Percentiles rank a stretch among this genome's conserved stretches.
phyloP scores from a whole-genome alignment of 2,329 filamentous ascomycete genomes.

The Fusarium hainanense region DNA sequence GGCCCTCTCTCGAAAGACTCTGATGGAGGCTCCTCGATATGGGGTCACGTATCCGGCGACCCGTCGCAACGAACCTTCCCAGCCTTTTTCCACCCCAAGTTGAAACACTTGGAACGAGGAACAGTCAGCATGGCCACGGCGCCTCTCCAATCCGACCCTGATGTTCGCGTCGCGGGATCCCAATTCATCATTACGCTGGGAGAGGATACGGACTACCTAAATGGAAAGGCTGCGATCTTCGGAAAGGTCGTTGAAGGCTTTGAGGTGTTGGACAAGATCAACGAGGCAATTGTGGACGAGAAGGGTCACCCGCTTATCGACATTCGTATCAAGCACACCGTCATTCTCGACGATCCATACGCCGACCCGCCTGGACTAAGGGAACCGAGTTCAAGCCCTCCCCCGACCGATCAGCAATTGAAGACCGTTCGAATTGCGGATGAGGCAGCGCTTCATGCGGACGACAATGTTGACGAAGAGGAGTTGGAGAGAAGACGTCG shows the following conservation, averaged over 20 bases:
- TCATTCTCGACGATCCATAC: constrained; percentile 91
- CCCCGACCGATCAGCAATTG: constrained; percentile 85
- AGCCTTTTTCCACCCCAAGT: constrained; percentile 85
- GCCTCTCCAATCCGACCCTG: constrained; percentile 78
- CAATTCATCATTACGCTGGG: constrained; percentile 95
- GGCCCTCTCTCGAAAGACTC: constrained; percentile 86
- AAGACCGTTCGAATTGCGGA: constrained; percentile 92
- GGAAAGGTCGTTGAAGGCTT: constrained; percentile 97
- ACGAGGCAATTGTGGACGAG: constrained; percentile 86
- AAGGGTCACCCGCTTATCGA: constrained; percentile 90
- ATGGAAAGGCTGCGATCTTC: constrained; percentile 95
- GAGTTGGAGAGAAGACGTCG: constrained; percentile 82
- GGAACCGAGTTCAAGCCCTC: constrained; percentile 82
- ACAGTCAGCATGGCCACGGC: constrained; percentile 99
- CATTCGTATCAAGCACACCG: constrained; percentile 92
- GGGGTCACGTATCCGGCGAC: constrained; percentile 79
- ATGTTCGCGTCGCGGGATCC: constrained; percentile 84
- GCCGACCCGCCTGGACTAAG: constrained; percentile 81
- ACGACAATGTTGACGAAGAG: constrained; percentile 78
- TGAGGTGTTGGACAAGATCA: constrained; percentile 92
- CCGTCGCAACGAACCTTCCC: constrained; percentile 80
- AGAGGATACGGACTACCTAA: constrained; percentile 88
- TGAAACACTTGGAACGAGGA: constrained; percentile 89
- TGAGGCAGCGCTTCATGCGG: constrained; percentile 82
- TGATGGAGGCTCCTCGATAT: constrained; percentile 93